Evolutionary conservation across 192 early-diverging fungal species (phyloP), one percentile per base, ranked within the genome.

Genomic region (Backusella psychrophila): DNA sequence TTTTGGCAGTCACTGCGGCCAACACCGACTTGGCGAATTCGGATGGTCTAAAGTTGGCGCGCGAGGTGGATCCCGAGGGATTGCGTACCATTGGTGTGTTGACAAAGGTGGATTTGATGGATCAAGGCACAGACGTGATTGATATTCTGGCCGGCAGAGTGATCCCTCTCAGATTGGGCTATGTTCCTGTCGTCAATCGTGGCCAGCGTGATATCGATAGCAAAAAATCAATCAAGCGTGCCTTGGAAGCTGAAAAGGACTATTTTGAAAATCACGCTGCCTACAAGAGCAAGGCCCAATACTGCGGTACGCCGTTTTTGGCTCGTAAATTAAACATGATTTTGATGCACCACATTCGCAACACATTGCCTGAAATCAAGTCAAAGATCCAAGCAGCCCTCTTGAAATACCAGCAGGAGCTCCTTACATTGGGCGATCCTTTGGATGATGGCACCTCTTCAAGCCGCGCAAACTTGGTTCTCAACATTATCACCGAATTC

Each of bases 71-170:
- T 76, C 97, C 97, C 6, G 98, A 99, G 69, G 98, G 89, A 17
- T 87, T 96, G 29, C 92, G 98, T 65, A 99, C 98, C 9, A 98
- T 99, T 81, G 98, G 98, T 75, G 98, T 99, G 39, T 87, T 99
- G 85, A 99, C 98, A 77, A 99, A 99, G 83, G 89, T 99, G 73
- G 98, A 99, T 85, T 85, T 99, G 73, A 99, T 99, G 98, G 98
- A 99, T 84, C 88, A 91, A 83, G 98, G 98, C 35, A 99, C 98
- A 29, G 98, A 99, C 83, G 97, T 99, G 12, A 96, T 99, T 56
- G 98, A 99, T 80, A 98, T 99, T 81, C 89, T 99, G 78, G 97
- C 97, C 15, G 96, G 96, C 7, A 89, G 98, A 19, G 90, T 99
- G 49, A 98, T 99, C 84, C 98, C 97, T 5, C 90, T 99, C 74